Base-by-base conservation (phyloP, 2,329 filamentous ascomycete genomes). In the Alternaria sp. region DNA sequence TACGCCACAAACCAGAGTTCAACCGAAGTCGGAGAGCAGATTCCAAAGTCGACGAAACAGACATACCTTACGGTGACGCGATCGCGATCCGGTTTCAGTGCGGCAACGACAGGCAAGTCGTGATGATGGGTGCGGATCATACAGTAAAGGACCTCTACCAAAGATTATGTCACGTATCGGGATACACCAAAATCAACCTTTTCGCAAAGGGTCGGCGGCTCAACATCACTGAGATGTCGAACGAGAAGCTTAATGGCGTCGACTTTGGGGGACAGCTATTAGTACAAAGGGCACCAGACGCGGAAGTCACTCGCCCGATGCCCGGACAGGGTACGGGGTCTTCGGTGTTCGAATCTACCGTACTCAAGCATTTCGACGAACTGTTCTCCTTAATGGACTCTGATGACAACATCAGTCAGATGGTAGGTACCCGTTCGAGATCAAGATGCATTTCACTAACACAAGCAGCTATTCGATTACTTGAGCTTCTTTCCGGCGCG, bases 321-420 rank as follows among this genome's bases (percentile, higher is more conserved):
- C 55, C 64, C 8, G 64, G 68, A n/a, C 55, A 57, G n/a, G 63
- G 57, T 30, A 58, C 64, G 25, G 66, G 60, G 75, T 84, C 25
- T 70, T 82, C 65, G 74, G 83, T 85, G 2, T 84, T 98, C 3
- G 93, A 98, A 75, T 85, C 88, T 12, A 92, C 95, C 71, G 89
- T 98, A 21, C 83, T 96, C 69, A 86, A 89, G 61, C 92, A 96
- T 77, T 97, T 97, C 73, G 87, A 92, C 57, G 89, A 95, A 64
- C 81, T 99, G 23, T 97, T 96, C 85, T 87, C 88, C 46, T 91
- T 95, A 72, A 84, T 98, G 57, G 88, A 89, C 67, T 87, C 94
- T 81, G 87, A 92, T 47, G 89, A 94, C 61, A 57, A 59, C 3
- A 74, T 74, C 15, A 81, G 79, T 61, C 68, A 69, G 60, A 59